These are phyloP conservation scores for Colletotrichum simmondsii DNA, from an alignment of 2,329 filamentous ascomycete species.

Conservation along the genomic window DNA sequence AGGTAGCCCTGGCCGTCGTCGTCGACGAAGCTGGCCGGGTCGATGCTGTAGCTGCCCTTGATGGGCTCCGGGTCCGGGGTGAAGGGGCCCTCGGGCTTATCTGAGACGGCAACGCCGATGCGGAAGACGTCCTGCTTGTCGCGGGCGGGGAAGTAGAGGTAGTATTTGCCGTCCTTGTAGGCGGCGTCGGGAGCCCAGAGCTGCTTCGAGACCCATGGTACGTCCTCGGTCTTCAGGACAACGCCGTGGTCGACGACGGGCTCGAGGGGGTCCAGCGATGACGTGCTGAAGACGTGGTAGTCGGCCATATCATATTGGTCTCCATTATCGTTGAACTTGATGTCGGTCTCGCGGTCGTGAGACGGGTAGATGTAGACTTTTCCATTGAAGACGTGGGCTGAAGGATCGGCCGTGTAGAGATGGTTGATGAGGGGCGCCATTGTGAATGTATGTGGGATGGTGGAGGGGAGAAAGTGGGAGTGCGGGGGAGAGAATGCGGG, in stretches of 20 bases:
- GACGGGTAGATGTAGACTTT: constrained; percentile 84
- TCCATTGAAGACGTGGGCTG: constrained; percentile 81
- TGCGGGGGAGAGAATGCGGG: constrained; percentile 4
- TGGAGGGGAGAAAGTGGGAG: neutral
- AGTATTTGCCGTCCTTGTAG: constrained; percentile 74
- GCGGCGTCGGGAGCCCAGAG: constrained; percentile 86
- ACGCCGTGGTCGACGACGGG: constrained; percentile 79
- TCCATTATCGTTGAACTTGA: constrained; percentile 83
- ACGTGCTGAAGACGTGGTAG: constrained; percentile 79
- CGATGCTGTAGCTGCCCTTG: constrained; percentile 78
- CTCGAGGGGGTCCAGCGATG: constrained; percentile 62
- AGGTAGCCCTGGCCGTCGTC: constrained; percentile 50
- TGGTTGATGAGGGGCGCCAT: constrained; percentile 76
- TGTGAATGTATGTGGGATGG: neutral
- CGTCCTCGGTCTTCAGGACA: constrained; percentile 70
- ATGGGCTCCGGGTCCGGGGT: constrained; percentile 72
- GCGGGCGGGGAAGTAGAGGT: constrained; percentile 81
- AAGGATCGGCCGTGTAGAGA: constrained; percentile 83
- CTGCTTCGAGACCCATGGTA: constrained; percentile 83
- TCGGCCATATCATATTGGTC: constrained; percentile 88
- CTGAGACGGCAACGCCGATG: constrained; percentile 76
- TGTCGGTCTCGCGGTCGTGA: constrained; percentile 80
- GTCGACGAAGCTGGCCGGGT: constrained; percentile 81
- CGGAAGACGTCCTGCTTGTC: constrained; percentile 77
- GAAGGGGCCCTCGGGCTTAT: constrained; percentile 77